Evolutionary conservation across 768 basidiomycete species (phyloP).

Genomic region (Termitomyces sp.): DNA sequence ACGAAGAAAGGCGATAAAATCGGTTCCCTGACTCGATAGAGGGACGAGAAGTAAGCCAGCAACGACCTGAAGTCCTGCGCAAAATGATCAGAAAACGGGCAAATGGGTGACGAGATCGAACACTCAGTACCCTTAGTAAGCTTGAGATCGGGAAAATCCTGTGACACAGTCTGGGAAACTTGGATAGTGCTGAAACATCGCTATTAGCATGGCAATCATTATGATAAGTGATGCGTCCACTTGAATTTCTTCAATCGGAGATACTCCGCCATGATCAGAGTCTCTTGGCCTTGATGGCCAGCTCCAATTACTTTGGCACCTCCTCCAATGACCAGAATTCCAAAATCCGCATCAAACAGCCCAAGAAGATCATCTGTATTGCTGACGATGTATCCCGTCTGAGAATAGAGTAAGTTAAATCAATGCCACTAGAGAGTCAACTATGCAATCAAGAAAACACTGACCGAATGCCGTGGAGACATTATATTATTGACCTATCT

Average conservation of each 20-base stretch:
- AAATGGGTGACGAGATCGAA: not conserved
- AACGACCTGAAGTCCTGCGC: constrained; percentile 50
- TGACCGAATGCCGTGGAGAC: constrained; percentile 56
- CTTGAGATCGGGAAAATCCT: constrained; percentile 69
- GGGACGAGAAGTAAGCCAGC: constrained; percentile 76
- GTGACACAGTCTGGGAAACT: constrained; percentile 60
- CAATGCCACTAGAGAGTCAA: not conserved
- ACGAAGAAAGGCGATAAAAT: constrained; percentile 80
- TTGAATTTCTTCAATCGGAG: constrained; percentile 65
- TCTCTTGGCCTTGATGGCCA: constrained; percentile 70
- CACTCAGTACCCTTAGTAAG: constrained; percentile 37
- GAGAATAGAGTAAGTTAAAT: not conserved
- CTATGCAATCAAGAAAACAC: constrained; percentile 1
- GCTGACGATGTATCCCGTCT: constrained; percentile 74
- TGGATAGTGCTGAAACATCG: constrained; percentile 48
- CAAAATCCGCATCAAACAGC: constrained; percentile 76
- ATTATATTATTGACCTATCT: constrained; percentile 65
- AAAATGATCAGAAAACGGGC: not conserved
- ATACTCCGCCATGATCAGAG: constrained; percentile 76
- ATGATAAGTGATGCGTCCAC: constrained; percentile 17
- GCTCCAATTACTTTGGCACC: constrained; percentile 67
- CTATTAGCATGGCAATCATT: not conserved
- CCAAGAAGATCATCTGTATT: constrained; percentile 75
- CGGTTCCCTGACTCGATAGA: constrained; percentile 62
- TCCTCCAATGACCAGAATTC: constrained; percentile 66